A percentile compares a stretch with the other conserved stretches of the same genome.
phyloP scores from a whole-genome alignment of 768 basidiomycete species.

The Paxillus ammoniavirescens region DNA sequence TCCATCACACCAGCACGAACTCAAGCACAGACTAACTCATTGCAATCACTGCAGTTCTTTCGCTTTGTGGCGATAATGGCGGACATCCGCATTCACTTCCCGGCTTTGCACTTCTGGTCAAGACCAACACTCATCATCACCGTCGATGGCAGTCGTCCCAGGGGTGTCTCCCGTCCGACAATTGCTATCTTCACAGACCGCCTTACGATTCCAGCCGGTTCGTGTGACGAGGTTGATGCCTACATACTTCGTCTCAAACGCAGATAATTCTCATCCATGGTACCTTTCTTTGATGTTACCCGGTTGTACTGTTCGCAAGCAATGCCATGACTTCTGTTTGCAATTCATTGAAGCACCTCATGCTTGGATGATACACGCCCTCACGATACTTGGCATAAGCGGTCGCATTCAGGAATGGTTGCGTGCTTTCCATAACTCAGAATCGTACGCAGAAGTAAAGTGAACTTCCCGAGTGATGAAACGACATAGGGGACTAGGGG shows the following conservation, averaged over 20 bases:
- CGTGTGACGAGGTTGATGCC: background rate
- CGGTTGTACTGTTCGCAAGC: background rate
- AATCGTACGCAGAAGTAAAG: too few species aligned
- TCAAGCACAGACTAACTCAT: conserved; percentile 17
- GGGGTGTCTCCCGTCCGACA: conserved; percentile 10
- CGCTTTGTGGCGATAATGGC: conserved; percentile 22
- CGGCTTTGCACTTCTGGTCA: conserved; percentile 18
- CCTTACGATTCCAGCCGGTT: conserved; percentile 13
- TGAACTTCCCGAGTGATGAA: too few species aligned
- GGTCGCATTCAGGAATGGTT: too few species aligned
- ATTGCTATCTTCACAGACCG: conserved; percentile 6
- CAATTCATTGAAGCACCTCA: background rate
- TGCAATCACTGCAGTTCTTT: conserved; percentile 13
- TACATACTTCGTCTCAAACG: background rate
- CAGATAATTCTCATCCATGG: background rate
- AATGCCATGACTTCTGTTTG: background rate
- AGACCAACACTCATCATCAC: conserved; percentile 15
- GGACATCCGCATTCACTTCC: conserved; percentile 19
- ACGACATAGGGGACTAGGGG: too few species aligned
- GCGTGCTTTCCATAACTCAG: too few species aligned
- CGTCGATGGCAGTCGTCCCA: conserved; percentile 12
- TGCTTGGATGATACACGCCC: too few species aligned
- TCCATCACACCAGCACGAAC: conserved; percentile 9
- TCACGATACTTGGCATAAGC: too few species aligned
- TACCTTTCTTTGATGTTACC: background rate